Percentiles rank a stretch among this genome's conserved stretches.
These are phyloP conservation scores for Chaetoceros muelleri DNA, from an alignment of 108 stramenopile species.

Conservation along the genomic window DNA sequence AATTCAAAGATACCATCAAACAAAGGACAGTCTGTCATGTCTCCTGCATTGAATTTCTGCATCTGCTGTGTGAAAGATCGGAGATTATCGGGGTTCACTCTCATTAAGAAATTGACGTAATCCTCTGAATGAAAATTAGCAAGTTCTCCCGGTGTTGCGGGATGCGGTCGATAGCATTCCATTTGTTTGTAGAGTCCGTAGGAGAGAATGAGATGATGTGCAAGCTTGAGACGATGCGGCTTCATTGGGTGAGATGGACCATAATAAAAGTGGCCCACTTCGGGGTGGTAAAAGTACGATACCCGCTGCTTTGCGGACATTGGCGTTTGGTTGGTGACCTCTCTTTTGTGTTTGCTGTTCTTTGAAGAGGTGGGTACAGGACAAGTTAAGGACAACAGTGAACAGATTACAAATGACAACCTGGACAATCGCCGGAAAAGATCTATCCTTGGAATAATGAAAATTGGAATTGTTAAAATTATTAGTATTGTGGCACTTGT, in stretches of 20 bases:
- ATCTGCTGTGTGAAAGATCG: constrained; percentile 57
- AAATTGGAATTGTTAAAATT: too few relatives aligned
- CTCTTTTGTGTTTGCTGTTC: too few relatives aligned
- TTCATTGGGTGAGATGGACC: constrained; percentile 99
- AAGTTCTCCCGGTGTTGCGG: constrained; percentile 87
- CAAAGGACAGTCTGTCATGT: constrained; percentile 96
- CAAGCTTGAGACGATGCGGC: constrained; percentile 94
- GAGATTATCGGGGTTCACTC: constrained; percentile 87
- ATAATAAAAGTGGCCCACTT: constrained; percentile 95
- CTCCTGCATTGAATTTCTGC: constrained; percentile 92
- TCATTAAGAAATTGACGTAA: constrained; percentile 89
- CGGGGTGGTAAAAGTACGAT: constrained; percentile 95
- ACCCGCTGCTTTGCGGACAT: constrained; percentile 60
- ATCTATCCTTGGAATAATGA: too few relatives aligned
- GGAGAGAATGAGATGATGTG: constrained; percentile 93
- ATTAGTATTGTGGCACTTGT: too few relatives aligned
- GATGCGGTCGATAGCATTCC: constrained; percentile 96
- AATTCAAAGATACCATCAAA: constrained; percentile 99
- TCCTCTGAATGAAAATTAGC: constrained; percentile 92
- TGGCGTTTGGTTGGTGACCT: constrained; percentile 2
- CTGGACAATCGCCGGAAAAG: too few relatives aligned
- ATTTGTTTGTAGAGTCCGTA: constrained; percentile 96
- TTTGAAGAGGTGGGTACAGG: too few relatives aligned
- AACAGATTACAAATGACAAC: too few relatives aligned
- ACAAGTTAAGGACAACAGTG: too few relatives aligned